Evolutionary conservation across 495 filamentous ascomycete species (phyloP).

Genomic region (Neurospora sp.): DNA sequence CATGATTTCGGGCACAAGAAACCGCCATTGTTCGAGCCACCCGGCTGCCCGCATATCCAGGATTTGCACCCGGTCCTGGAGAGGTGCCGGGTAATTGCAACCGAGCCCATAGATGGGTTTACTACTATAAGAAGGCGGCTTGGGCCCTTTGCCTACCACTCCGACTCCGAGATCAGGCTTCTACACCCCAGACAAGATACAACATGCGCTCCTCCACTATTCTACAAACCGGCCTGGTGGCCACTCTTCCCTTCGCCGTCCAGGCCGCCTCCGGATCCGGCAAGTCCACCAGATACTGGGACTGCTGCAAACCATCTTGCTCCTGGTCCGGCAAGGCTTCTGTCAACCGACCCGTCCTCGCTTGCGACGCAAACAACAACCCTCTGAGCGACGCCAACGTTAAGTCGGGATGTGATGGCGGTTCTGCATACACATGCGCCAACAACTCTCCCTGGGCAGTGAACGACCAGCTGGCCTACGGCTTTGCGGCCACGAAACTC

Average conservation of each 20-base stretch:
- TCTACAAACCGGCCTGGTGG: slow-evolving; percentile 13
- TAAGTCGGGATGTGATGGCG: slow-evolving; percentile 31
- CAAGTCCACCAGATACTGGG: slow-evolving; percentile 39
- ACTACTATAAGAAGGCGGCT: neutral
- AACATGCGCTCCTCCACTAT: slow-evolving; percentile 16
- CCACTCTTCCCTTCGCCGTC: slow-evolving; percentile 13
- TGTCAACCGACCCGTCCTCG: slow-evolving; percentile 37
- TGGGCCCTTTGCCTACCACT: neutral
- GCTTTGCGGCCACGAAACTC: slow-evolving; percentile 44
- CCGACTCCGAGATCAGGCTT: neutral
- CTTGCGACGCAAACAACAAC: slow-evolving; percentile 42
- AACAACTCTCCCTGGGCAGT: slow-evolving; percentile 46
- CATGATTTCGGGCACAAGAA: neutral
- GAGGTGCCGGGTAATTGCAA: neutral
- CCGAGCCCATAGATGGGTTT: neutral
- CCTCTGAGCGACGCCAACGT: slow-evolving; percentile 19
- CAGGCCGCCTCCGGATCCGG: slow-evolving; percentile 16
- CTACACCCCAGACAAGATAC: neutral
- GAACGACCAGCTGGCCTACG: slow-evolving; percentile 40
- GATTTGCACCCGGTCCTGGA: neutral
- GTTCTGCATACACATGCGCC: slow-evolving; percentile 42
- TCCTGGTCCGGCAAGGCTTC: slow-evolving; percentile 45
- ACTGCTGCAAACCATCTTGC: slow-evolving; percentile 53
- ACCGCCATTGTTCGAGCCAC: neutral
- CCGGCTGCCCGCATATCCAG: neutral